Conservation (phyloP, 2,329 filamentous ascomycete genomes). For the Aureobasidium sp. region DNA sequence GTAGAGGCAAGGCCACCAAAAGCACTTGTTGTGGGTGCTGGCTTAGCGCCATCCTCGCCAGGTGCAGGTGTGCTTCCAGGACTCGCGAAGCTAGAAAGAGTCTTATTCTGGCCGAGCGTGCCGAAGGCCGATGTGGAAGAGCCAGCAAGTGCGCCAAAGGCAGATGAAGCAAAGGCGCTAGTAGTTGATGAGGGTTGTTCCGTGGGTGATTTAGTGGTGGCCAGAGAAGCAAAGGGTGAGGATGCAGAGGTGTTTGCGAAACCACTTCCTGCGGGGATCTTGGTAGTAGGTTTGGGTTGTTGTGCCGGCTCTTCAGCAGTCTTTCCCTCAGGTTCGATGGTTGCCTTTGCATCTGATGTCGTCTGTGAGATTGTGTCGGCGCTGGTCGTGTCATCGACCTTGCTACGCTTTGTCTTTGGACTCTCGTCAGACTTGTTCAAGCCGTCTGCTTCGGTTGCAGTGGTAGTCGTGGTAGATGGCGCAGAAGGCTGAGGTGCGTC, state of each 20-base stretch:
- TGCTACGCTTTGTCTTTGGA: slow-evolving; percentile 42
- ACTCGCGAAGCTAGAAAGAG: slow-evolving; percentile 22
- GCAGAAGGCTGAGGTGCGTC: slow-evolving; percentile 7
- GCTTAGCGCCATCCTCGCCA: slow-evolving; percentile 7
- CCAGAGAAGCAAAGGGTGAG: slow-evolving; percentile 40
- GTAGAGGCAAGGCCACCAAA: slow-evolving; percentile 32
- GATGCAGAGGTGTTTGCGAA: slow-evolving; percentile 37
- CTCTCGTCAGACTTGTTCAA: slow-evolving; percentile 25
- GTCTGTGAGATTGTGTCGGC: neutral
- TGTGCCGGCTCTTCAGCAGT: slow-evolving; percentile 20
- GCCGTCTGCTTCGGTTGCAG: slow-evolving; percentile 10
- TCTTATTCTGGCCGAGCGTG: slow-evolving; percentile 21
- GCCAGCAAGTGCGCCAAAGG: slow-evolving; percentile 34
- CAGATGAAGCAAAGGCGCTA: slow-evolving; percentile 42
- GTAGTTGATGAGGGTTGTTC: slow-evolving; percentile 30
- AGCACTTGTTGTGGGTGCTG: slow-evolving; percentile 18
- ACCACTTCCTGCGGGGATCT: slow-evolving; percentile 30
- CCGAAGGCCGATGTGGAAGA: slow-evolving; percentile 31
- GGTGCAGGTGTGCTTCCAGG: slow-evolving; percentile 6
- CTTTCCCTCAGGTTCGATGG: slow-evolving; percentile 13
- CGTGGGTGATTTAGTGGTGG: slow-evolving; percentile 26
- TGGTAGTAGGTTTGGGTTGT: slow-evolving; percentile 4
- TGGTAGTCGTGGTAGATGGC: slow-evolving; percentile 11
- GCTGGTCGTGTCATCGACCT: slow-evolving; percentile 22
- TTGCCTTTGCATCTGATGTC: slow-evolving; percentile 9